Percentiles rank a stretch among this genome's conserved stretches.
These are phyloP conservation scores for Glycyrrhiza uralensis DNA, from an alignment of 306 rosid species.

Conservation along the genomic window DNA sequence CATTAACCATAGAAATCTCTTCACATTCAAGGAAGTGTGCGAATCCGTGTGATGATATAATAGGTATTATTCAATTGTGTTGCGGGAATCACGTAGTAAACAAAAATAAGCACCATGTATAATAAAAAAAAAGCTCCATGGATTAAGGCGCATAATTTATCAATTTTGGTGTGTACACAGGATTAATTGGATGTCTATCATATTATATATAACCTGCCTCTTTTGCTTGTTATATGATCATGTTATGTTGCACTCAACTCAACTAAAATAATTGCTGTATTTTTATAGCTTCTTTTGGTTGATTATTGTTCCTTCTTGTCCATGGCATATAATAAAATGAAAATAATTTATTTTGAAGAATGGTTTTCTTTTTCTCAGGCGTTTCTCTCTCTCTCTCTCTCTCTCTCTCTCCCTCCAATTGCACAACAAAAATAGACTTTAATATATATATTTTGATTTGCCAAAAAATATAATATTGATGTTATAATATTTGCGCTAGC, in stretches of 20 bases:
- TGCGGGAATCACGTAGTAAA: not conserved
- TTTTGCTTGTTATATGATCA: constrained; percentile 7
- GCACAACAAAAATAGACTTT: too few species aligned
- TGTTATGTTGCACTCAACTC: not conserved
- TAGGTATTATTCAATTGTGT: not conserved
- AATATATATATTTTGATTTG: too few species aligned
- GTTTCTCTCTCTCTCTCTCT: too few species aligned
- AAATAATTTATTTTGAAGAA: not conserved
- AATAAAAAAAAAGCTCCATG: not conserved
- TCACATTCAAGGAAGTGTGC: not conserved
- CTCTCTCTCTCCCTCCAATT: too few species aligned
- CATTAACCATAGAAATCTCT: not conserved
- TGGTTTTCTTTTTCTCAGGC: too few species aligned
- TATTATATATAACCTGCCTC: not conserved
- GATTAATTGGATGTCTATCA: not conserved
- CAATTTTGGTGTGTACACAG: not conserved
- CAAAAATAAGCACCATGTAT: not conserved
- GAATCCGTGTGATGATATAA: not conserved
- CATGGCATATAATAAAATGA: not conserved
- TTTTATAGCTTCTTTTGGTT: not conserved
- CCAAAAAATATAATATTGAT: too few species aligned
- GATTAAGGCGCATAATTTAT: not conserved
- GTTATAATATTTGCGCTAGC: too few species aligned
- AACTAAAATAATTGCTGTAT: not conserved
- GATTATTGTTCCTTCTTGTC: not conserved